Conservation (phyloP, 306 rosid species). For the Sesbania bispinosa region DNA sequence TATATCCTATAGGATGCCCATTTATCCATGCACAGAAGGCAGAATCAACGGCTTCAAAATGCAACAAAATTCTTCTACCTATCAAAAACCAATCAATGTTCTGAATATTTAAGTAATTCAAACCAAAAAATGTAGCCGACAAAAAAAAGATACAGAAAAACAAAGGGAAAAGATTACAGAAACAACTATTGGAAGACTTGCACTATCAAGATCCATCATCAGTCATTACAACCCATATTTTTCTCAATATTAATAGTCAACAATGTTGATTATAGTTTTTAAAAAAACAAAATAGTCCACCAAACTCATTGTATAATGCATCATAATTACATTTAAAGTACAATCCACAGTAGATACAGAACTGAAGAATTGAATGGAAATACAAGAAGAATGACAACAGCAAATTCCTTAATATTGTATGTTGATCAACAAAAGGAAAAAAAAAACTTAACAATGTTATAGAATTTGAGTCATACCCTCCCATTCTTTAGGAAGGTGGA, state of each 20-base stretch:
- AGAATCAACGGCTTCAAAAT: slow-evolving; percentile 97
- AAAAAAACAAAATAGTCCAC: not conserved
- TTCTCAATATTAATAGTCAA: not conserved
- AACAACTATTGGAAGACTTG: not conserved
- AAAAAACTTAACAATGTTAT: slow-evolving; percentile 5
- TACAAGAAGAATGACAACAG: not conserved
- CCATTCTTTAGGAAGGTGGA: slow-evolving; percentile 83
- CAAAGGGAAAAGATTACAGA: not conserved
- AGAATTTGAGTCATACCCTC: slow-evolving; percentile 50
- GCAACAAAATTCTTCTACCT: slow-evolving; percentile 92
- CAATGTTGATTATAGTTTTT: not conserved
- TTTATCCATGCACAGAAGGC: slow-evolving; percentile 94
- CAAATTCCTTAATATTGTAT: not conserved
- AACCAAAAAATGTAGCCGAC: not conserved
- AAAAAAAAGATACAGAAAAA: not conserved
- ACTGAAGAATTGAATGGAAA: slow-evolving; percentile 15
- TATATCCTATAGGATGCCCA: slow-evolving; percentile 82
- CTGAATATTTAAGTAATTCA: not conserved
- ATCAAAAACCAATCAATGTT: slow-evolving; percentile 33
- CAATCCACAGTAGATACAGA: not conserved
- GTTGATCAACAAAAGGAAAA: not conserved
- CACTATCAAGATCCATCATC: slow-evolving; percentile 1
- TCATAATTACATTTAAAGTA: not conserved
- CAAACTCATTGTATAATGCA: not conserved
- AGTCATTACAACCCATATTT: not conserved